A percentile compares a stretch with the other conserved stretches of the same genome.
These are phyloP conservation scores for Cladorrhinum sp. DNA, from an alignment of 2,329 filamentous ascomycete species.

Conservation along the genomic window DNA sequence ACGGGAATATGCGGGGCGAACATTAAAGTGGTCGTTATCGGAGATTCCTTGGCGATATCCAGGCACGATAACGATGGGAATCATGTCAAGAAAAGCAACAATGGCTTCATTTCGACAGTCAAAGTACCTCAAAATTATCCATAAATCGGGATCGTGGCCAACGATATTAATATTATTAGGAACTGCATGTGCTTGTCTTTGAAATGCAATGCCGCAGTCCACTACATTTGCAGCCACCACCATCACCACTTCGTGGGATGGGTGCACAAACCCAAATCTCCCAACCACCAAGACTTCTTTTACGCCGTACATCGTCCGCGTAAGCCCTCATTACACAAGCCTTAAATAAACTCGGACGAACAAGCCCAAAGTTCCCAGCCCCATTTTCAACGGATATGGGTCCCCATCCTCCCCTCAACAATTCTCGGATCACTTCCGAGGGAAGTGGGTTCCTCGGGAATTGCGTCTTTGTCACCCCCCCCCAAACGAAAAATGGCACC, in stretches of 20 bases:
- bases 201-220: too few relatives aligned
- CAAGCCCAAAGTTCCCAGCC: not conserved
- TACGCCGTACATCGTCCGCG: not conserved
- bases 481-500: not conserved
- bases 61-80: not conserved
- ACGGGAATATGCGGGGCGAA: not conserved
- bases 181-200: too few relatives aligned
- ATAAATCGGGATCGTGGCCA: too few relatives aligned
- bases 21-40: not conserved
- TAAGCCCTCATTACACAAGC: not conserved
- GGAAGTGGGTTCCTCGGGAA: not conserved
- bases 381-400: not conserved
- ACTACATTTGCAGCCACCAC: too few relatives aligned
- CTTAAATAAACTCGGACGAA: not conserved
- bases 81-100: not conserved
- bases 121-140: too few relatives aligned
- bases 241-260: too few relatives aligned
- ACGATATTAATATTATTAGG: too few relatives aligned
- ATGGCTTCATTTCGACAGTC: not conserved
- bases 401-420: not conserved
- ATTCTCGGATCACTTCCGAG: not conserved
- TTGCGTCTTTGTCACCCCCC: not conserved
- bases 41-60: not conserved
- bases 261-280: too few relatives aligned
- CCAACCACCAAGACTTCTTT: too few relatives aligned